Percentiles rank a stretch among this genome's conserved stretches.
Conservation (phyloP, 164 flowering plant species). For the Nelumbo lutea region DNA sequence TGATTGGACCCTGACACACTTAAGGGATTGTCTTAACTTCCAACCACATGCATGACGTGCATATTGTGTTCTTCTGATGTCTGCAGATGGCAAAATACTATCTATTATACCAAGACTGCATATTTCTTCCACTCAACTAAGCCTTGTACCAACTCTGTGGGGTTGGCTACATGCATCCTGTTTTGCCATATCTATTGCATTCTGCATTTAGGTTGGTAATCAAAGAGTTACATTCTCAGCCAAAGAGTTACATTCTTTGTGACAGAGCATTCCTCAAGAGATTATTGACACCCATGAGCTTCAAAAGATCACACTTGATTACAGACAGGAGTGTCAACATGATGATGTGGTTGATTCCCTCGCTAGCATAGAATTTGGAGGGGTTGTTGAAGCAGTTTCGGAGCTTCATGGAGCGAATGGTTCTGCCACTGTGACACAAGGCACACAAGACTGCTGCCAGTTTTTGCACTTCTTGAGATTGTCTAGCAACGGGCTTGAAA, state of each 20-base stretch:
- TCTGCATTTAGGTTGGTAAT: no score
- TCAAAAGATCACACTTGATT: conserved; percentile 76
- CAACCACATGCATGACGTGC: background rate
- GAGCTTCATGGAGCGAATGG: conserved; percentile 54
- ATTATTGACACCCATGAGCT: conserved; percentile 75
- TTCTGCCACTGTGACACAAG: conserved; percentile 24
- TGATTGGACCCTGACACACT: background rate
- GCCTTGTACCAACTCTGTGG: no score
- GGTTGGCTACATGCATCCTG: no score
- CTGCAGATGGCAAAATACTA: background rate
- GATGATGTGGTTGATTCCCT: conserved; percentile 85
- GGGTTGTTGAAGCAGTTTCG: conserved; percentile 20
- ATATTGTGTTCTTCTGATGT: background rate
- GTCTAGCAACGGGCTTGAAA: conserved; percentile 60
- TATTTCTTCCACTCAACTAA: no score
- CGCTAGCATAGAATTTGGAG: conserved; percentile 46
- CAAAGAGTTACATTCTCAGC: no score
- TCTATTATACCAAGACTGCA: background rate
- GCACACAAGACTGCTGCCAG: conserved; percentile 32
- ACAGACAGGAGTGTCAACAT: conserved; percentile 87
- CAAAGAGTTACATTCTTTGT: conserved; percentile 1
- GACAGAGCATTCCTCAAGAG: conserved; percentile 92
- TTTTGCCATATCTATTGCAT: no score
- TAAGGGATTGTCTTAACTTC: background rate
- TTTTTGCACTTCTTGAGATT: conserved; percentile 76